phyloP scores from a whole-genome alignment of 2,329 filamentous ascomycete genomes.

The Cryphonectria nitschkei region DNA sequence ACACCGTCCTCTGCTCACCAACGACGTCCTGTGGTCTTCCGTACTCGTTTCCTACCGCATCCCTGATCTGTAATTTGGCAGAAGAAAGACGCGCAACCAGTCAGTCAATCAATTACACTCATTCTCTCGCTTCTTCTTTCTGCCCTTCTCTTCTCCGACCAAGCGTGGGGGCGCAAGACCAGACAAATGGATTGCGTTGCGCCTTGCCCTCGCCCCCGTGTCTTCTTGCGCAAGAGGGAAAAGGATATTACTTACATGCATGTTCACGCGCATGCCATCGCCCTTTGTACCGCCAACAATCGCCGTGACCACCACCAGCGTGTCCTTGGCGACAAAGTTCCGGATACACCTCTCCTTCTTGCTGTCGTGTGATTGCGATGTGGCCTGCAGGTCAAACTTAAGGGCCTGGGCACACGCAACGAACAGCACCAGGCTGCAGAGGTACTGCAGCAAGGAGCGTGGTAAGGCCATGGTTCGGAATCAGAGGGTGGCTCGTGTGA shows the following conservation, averaged over 20 bases:
- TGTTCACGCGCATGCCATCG: conserved; percentile 91
- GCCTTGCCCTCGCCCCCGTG: background rate
- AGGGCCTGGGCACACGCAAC: conserved; percentile 66
- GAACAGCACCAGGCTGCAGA: conserved; percentile 62
- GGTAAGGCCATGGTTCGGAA: conserved; percentile 51
- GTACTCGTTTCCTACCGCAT: conserved; percentile 95
- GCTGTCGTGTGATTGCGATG: conserved; percentile 58
- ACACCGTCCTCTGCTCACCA: conserved; percentile 90
- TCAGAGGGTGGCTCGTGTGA: conserved; percentile 15
- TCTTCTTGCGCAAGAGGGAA: background rate
- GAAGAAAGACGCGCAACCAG: background rate
- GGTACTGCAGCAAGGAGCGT: conserved; percentile 58
- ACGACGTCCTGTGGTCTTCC: conserved; percentile 87
- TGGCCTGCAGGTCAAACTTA: conserved; percentile 89
- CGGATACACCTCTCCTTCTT: conserved; percentile 87
- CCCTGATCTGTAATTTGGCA: conserved; percentile 72
- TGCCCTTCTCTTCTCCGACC: background rate
- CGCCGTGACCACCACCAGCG: conserved; percentile 92
- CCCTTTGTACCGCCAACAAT: conserved; percentile 83
- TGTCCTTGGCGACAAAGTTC: conserved; percentile 92
- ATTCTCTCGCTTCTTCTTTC: conserved; percentile 17
- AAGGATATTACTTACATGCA: conserved; percentile 68
- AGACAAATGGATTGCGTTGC: no score
- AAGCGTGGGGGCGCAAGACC: no score
- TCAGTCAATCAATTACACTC: background rate